These are phyloP conservation scores for Termitomyces sp. DNA, from an alignment of 768 basidiomycete species.

Conservation along the genomic window DNA sequence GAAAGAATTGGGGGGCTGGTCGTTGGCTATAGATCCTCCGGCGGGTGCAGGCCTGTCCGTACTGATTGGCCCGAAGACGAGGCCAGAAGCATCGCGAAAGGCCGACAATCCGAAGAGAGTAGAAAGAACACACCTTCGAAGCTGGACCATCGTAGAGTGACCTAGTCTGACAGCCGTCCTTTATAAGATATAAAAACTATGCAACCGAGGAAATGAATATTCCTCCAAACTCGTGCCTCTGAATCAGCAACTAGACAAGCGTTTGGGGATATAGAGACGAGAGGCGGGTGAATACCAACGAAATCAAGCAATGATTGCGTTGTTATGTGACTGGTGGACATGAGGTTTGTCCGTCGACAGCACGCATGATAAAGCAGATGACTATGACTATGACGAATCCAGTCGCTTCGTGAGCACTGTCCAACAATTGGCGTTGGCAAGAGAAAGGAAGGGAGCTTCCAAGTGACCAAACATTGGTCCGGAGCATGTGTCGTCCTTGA, in stretches of 20 bases:
- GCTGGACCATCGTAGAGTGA: slow-evolving; percentile 8
- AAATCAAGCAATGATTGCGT: background rate
- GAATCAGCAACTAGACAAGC: background rate
- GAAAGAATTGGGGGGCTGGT: slow-evolving; percentile 25
- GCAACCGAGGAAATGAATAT: background rate
- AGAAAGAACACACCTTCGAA: slow-evolving; percentile 1
- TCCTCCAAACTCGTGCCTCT: background rate
- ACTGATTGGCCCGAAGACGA: slow-evolving; percentile 21
- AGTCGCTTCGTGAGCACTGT: background rate
- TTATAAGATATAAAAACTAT: slow-evolving; percentile 9
- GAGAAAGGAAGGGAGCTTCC: background rate
- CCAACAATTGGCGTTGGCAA: background rate
- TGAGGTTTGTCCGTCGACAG: background rate
- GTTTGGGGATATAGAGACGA: background rate
- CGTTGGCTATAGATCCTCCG: slow-evolving; percentile 20
- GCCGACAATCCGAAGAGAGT: slow-evolving; percentile 1
- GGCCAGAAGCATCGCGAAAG: slow-evolving; percentile 1
- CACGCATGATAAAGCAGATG: slow-evolving; percentile 3
- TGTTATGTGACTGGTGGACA: background rate
- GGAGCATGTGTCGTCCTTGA: background rate
- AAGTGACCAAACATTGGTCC: background rate
- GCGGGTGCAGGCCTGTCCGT: slow-evolving; percentile 20
- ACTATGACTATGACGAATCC: background rate
- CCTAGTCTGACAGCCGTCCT: background rate
- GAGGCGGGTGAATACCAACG: background rate